Base-by-base conservation (phyloP, 345 rosid species). In the Arabis alpina region DNA sequence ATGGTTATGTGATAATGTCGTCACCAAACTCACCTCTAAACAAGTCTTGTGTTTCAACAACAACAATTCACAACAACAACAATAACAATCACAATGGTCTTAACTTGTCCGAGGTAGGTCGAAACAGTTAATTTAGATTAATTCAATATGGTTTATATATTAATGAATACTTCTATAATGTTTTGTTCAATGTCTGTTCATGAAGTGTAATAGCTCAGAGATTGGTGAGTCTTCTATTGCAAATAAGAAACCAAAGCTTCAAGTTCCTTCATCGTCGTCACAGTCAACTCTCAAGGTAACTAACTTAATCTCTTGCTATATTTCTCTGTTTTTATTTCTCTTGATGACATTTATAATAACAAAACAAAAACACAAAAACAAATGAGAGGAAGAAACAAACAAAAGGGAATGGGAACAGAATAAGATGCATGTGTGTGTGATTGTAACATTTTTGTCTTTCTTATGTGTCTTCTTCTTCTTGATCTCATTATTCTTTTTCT, bases 191-290 rank as follows among this genome's bases (percentile, higher is more conserved):
- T 65, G 60, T 56, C 5, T 15, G 42, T 58, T 50, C n/a, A 10
- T 70, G 69, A 41, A 94, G 99, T 79, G 93, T 80, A 84, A 83
- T 71, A 81, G 96, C 83, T 74, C 73, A 66, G 83, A 77, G 54
- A 80, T 72, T 53, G 85, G 88, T 73, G 96, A 89, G 70, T 78
- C 86, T 70, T 48, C 65, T 48, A 25, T 27, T 40, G 74, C 72
- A 27, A 75, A 68, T 61, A 94, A 94, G 93, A 94, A 89, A 81
- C 91, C 90, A 40, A 94, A 85, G 85, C 83, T 83, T 81, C 99
- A 89, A 71, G 61, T 37, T 51, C 12, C 61, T 72, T 79, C 90
- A 74, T 72, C 88, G 68, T 72, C 82, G 68, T 72, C 82, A 76
- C 89, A 85, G 55, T 72, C 93, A 47, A 81, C 84, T 73, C 81